Conservation (phyloP, 176 grass and related monocot species). For the Bolboschoenus planiculmis region DNA sequence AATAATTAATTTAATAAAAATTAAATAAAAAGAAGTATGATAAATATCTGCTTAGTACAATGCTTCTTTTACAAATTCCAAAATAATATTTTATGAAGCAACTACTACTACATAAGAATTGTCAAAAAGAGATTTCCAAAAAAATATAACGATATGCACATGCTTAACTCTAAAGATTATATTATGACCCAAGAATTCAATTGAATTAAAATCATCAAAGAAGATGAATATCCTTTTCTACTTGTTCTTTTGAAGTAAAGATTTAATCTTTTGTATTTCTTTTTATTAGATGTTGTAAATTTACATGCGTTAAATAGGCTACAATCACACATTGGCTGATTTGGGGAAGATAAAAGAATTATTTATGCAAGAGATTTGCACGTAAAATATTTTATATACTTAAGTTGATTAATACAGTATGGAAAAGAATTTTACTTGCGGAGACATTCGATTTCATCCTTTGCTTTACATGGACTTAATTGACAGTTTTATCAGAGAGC, state of each 20-base stretch:
- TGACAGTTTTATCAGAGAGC: neutral
- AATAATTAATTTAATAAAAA: neutral
- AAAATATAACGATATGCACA: neutral
- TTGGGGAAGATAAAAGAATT: neutral
- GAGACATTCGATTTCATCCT: conserved; percentile 40
- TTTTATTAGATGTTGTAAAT: neutral
- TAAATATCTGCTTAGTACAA: neutral
- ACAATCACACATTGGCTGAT: neutral
- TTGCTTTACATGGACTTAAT: conserved; percentile 25
- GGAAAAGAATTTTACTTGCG: conserved; percentile 43
- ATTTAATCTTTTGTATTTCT: neutral
- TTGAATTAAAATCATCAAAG: neutral
- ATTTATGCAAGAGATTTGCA: no score
- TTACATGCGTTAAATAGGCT: neutral
- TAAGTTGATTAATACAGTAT: no score
- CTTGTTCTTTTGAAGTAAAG: neutral
- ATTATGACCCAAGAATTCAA: neutral
- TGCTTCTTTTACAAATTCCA: neutral
- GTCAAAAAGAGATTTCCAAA: neutral
- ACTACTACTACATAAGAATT: neutral
- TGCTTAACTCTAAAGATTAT: neutral
- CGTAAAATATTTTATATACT: no score
- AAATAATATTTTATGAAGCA: neutral
- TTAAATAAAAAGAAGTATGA: neutral
- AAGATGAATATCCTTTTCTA: neutral